Evolutionary conservation across 164 flowering plant genomes (phyloP).

Genomic region (grape (Vitis vinifera)): DNA sequence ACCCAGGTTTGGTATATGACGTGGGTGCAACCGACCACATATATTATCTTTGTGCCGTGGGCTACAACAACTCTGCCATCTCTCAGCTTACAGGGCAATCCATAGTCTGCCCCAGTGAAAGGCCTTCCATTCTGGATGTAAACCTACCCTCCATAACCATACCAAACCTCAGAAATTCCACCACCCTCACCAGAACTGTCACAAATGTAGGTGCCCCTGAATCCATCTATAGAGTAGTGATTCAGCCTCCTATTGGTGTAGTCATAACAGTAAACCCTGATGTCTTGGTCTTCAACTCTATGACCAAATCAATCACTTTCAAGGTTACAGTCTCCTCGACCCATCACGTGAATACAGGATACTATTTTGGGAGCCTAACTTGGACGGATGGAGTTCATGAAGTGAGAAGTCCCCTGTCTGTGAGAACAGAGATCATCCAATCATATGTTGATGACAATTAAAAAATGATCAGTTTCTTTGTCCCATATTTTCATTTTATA

Average conservation of each 20-base stretch:
- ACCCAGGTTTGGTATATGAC: constrained; percentile 28
- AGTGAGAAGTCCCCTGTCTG: constrained; percentile 25
- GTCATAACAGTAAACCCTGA: constrained; percentile 12
- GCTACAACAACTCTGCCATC: constrained; percentile 25
- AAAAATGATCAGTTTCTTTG: background rate
- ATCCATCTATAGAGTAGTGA: constrained; percentile 21
- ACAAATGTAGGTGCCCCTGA: constrained; percentile 33
- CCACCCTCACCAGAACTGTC: constrained; percentile 30
- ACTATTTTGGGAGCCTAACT: constrained; percentile 21
- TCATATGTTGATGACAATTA: background rate
- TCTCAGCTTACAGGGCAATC: constrained; percentile 11
- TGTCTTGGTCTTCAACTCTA: constrained; percentile 13
- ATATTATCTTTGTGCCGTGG: constrained; percentile 31
- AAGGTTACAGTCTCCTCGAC: constrained; percentile 10
- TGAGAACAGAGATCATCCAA: constrained; percentile 17
- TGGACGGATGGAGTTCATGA: constrained; percentile 19
- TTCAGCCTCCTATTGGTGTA: constrained; percentile 22
- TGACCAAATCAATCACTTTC: constrained; percentile 10
- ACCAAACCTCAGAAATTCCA: constrained; percentile 20
- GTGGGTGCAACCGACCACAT: constrained; percentile 23
- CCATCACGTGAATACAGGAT: constrained; percentile 17
- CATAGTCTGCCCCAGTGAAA: constrained; percentile 19
- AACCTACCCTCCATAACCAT: constrained; percentile 40
- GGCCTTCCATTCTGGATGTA: constrained; percentile 27
- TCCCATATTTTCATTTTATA: too few relatives aligned